Base-by-base conservation (phyloP, 2,329 filamentous ascomycete species). In the Trichoderma sp. region DNA sequence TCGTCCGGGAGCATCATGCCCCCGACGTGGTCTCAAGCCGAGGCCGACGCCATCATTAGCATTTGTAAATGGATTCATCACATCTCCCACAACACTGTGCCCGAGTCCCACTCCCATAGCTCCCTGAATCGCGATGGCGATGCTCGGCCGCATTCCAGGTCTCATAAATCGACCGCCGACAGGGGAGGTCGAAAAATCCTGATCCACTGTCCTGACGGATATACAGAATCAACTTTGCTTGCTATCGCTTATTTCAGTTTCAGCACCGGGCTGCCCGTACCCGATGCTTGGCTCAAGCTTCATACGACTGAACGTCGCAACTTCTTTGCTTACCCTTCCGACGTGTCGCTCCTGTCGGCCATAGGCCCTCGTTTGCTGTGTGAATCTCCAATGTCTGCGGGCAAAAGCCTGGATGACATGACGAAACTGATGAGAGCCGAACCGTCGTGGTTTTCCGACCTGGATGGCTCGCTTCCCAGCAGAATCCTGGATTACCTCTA, bases 401-500 rank as follows among this genome's bases (percentile, higher is more conserved):
- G 82, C 27, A 84, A 84, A 70, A 82, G 84, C 45, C 78, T 86
- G 4, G 76, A 81, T 2, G 83, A 89, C 17, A 83, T 88, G 29
- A 84, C 82, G 12, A 79, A 81, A 5, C 76, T 89, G 54, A 81
- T 84, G 27, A 82, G 80, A 64, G 75, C 86, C 25, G 87, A 93
- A 73, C 94, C 94, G 0, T 82, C 84, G 39, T 99, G 95, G 95
- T 86, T 97, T 67, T 83, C 87, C 32, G 88, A 88, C 65, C 87
- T 97, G 71, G 94, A 98, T 76, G 95, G 95, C 5, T 97, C 93
- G 27, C 85, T 98, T 25, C 95, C 95, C 1, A 97, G 92, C 75
- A 88, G 94, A 15, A 87, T 99, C 45, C 81, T 97, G 50, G 90
- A 94, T 64, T 97, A 98, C 76, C 93, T 99, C 89, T 99, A 99